Base-by-base conservation (phyloP, 2,329 filamentous ascomycete species). In the Penicillium sp. region DNA sequence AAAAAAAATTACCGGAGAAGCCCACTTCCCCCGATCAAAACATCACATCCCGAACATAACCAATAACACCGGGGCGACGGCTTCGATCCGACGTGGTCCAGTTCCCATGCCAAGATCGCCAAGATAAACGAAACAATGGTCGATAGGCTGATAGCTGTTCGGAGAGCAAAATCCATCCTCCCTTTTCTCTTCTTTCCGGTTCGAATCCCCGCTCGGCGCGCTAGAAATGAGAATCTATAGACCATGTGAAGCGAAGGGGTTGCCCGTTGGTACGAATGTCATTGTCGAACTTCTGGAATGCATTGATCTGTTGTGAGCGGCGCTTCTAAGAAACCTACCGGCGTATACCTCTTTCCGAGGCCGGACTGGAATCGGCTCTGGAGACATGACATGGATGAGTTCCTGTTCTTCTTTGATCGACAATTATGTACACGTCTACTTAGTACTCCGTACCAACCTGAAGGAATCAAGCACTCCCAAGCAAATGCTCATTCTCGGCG, bases 61-160 rank as follows among this genome's bases (percentile, higher is more conserved):
- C 56, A 55, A 57, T 57, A 9, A 46, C 4, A 12, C 10, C 10
- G 10, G n/a, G 3, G 2, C 12, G 13, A 10, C 5, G 27, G 11
- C 4, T 14, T 25, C 11, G 13, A 37, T 18, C 41, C 22, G 3
- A 12, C 22, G 3, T 12, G 19, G 11, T 25, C 14, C 30, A 25
- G n/a, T 37, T 33, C 25, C 51, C 27, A 33, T 47, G 38, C 49
- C 46, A 44, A 46, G 41, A 16, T 16, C 27, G 43, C 52, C 49
- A 53, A 52, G 49, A 31, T 22, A 1, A 19, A 31, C 30, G n/a
- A 35, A 39, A 28, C 8, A 41, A 13, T 28, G 18, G 16, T 48
- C 30, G 19, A 14, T 19, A 42, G 9, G 2, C 41, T 16, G 8
- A 45, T 48, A 16, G 38, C 22, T 18, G 14, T 29, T 22, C 25